phyloP scores from a whole-genome alignment of 2,329 filamentous ascomycete species.

The Emergomyces orientalis region DNA sequence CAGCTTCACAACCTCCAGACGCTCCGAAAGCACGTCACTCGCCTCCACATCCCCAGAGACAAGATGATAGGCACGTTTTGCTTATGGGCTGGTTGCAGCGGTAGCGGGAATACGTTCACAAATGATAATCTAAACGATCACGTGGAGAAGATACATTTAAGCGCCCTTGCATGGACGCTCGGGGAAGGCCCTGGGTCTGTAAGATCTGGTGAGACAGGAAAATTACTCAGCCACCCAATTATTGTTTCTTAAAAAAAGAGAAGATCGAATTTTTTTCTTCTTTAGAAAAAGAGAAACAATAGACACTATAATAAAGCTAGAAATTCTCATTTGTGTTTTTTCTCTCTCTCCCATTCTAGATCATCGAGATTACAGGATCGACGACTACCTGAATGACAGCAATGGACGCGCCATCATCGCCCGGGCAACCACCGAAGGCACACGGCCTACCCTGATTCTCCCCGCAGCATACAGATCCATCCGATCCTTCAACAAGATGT shows the following conservation, averaged over 20 bases:
- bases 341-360: slow-evolving; percentile 12
- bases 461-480: slow-evolving; percentile 28
- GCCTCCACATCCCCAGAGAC: slow-evolving; percentile 40
- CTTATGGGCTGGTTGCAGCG: slow-evolving; percentile 27
- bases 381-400: slow-evolving; percentile 15
- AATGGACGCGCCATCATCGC: slow-evolving; percentile 17
- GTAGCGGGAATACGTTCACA: slow-evolving; percentile 21
- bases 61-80: slow-evolving; percentile 17
- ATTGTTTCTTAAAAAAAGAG: slow-evolving; percentile 14
- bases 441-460: slow-evolving; percentile 30
- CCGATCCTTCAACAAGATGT: slow-evolving; percentile 35
- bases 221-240: slow-evolving; percentile 12
- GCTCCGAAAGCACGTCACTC: slow-evolving; percentile 50
- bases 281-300: neutral
- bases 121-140: slow-evolving; percentile 41
- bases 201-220: slow-evolving; percentile 43
- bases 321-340: slow-evolving; percentile 8
- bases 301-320: neutral
- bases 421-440: slow-evolving; percentile 13
- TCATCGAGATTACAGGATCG: slow-evolving; percentile 6
- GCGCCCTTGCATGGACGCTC: slow-evolving; percentile 45
- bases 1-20: slow-evolving; percentile 54
- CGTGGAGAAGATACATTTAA: slow-evolving; percentile 45
- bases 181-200: slow-evolving; percentile 50
- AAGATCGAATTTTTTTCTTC: neutral